Conservation (phyloP, 805 yeast genomes). For the Teunomyces panamensis region DNA sequence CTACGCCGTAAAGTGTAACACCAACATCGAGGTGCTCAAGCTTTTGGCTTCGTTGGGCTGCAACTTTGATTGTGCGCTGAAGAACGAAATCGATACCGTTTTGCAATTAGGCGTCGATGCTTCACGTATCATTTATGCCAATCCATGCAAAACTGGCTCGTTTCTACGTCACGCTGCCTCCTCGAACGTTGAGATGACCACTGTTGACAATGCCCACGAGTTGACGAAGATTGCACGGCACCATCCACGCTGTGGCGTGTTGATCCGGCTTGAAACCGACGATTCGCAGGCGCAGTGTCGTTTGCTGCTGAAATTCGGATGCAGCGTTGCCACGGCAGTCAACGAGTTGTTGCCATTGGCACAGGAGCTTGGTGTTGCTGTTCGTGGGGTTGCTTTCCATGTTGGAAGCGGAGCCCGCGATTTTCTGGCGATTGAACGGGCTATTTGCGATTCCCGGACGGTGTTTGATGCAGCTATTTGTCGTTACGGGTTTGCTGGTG, state of each 20-base stretch:
- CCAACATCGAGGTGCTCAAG: slow-evolving; percentile 57
- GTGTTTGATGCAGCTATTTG: slow-evolving; percentile 61
- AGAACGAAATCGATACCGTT: slow-evolving; percentile 71
- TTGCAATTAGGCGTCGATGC: slow-evolving; percentile 62
- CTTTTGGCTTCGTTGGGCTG: slow-evolving; percentile 61
- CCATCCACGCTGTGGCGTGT: slow-evolving; percentile 68
- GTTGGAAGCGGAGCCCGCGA: slow-evolving; percentile 93
- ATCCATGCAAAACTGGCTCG: slow-evolving; percentile 89
- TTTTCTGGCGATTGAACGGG: slow-evolving; percentile 60
- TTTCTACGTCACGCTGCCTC: slow-evolving; percentile 70
- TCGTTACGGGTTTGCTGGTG: slow-evolving; percentile 32
- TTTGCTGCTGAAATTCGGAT: slow-evolving; percentile 86
- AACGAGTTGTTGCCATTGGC: slow-evolving; percentile 59
- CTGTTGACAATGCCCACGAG: slow-evolving; percentile 88
- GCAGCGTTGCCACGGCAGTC: slow-evolving; percentile 53
- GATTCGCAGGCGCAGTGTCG: slow-evolving; percentile 86
- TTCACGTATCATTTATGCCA: slow-evolving; percentile 77
- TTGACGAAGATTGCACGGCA: slow-evolving; percentile 63
- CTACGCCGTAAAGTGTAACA: slow-evolving; percentile 95
- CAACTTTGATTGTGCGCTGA: slow-evolving; percentile 92
- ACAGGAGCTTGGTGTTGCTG: slow-evolving; percentile 54
- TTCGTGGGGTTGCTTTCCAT: slow-evolving; percentile 90
- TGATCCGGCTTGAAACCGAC: slow-evolving; percentile 84
- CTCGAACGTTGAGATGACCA: slow-evolving; percentile 62
- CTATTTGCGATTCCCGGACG: slow-evolving; percentile 64